Evolutionary conservation across 495 filamentous ascomycete genomes (phyloP), one percentile per base, ranked within the genome.

Genomic region (Acidiella bohemica): DNA sequence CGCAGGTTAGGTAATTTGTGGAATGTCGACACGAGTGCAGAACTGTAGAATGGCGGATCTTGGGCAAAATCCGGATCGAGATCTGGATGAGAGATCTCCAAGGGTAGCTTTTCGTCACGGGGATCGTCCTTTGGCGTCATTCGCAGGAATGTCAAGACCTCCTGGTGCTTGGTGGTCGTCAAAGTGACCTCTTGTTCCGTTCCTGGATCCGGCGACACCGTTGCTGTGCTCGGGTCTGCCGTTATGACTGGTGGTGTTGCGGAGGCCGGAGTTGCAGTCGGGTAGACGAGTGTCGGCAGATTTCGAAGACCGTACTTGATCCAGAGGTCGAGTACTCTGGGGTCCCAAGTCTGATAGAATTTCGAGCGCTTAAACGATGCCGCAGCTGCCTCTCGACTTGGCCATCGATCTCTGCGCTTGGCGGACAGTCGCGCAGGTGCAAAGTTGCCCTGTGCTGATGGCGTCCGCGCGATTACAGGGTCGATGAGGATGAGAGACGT

Each of bases 401-500:
- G 57, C 60, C 60, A 63, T 14, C 30, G 31, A 29, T 63, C 60
- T 39, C 59, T 49, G 7, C 60, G 57, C 1, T 40, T 29, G 5
- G 55, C 30, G 0, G 59, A 60, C 3, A 53, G 41, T 23, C 42
- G 28, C 10, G 60, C 58, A 12, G 60, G 60, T 1, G 23, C 29
- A 35, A 46, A 47, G 34, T 60, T 61, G 25, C 58, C 59, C 5
- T 26, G 16, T 8, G 32, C n/a, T 12, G 47, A 53, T n/a, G 46
- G 39, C 14, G 46, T 37, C 6, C 50, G 53, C 50, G 80, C 73
- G 38, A 88, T 71, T 23, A 83, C 76, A 4, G 87, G 85, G 57
- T 96, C 88, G 1, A 95, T 62, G 5, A 92, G 70, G 33, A 93
- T 66, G 5, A 94, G 53, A 2, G 75, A 74, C 36, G 76, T 69